A percentile compares a stretch with the other conserved stretches of the same genome.
Evolutionary conservation across 176 grass and related monocot species (phyloP).

Genomic region (Phoenix roebelenii): DNA sequence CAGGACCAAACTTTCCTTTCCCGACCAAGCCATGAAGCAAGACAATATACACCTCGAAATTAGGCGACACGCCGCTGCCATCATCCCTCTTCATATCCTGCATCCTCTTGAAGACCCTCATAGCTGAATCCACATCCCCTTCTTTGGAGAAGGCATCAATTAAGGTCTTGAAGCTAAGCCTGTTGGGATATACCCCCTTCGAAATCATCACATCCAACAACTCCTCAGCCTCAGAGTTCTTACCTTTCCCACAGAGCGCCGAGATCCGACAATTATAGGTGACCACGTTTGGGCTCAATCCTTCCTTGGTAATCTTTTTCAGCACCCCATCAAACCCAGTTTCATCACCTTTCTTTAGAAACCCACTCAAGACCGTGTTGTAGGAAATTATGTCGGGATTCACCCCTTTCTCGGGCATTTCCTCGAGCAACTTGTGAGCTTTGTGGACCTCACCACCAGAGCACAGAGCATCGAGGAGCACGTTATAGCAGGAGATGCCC

Average conservation of each 20-base stretch:
- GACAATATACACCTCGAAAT: conserved; percentile 41
- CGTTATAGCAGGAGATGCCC: conserved; percentile 48
- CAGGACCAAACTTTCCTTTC: conserved; percentile 32
- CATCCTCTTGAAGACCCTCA: conserved; percentile 49
- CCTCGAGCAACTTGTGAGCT: conserved; percentile 39
- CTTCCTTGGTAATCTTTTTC: conserved; percentile 20
- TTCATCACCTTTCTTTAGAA: conserved; percentile 30
- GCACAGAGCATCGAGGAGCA: conserved; percentile 37
- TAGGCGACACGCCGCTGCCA: conserved; percentile 34
- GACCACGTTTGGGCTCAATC: conserved; percentile 30
- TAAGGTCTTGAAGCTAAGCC: conserved; percentile 38
- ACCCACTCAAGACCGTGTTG: conserved; percentile 63
- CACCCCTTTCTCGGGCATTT: conserved; percentile 37
- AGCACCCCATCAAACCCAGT: conserved; percentile 40
- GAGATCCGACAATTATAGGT: conserved; percentile 70
- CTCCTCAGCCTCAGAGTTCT: conserved; percentile 51
- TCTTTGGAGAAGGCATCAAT: conserved; percentile 47
- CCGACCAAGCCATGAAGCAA: conserved; percentile 49
- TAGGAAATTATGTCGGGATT: conserved; percentile 64
- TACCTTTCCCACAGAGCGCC: conserved; percentile 34
- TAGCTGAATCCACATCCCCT: conserved; percentile 40
- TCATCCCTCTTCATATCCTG: conserved; percentile 28
- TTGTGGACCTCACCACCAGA: conserved; percentile 10
- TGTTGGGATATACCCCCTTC: conserved; percentile 33
- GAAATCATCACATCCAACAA: conserved; percentile 42